A percentile compares a stretch with the other conserved stretches of the same genome.
Evolutionary conservation across 106 monocot species (phyloP).

Genomic region (Triglochin maritima): DNA sequence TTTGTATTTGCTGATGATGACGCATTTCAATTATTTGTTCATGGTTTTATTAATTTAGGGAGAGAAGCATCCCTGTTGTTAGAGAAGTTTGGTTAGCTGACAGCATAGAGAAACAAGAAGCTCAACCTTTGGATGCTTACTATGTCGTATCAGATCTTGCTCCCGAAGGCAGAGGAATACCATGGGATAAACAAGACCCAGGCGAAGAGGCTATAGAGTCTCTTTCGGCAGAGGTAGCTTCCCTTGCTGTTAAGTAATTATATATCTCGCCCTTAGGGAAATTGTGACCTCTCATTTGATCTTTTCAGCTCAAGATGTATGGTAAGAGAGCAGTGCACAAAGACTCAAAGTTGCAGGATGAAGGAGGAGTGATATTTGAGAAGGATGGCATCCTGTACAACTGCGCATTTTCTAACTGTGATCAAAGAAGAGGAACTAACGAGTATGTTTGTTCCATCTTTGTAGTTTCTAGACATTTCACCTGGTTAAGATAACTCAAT

Average conservation of each 20-base stretch:
- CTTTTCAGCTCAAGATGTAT: slow-evolving; percentile 46
- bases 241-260: no score
- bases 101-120: slow-evolving; percentile 40
- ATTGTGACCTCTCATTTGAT: no score
- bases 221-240: slow-evolving; percentile 35
- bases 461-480: neutral
- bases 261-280: no score
- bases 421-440: slow-evolving; percentile 36
- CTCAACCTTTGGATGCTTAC: slow-evolving; percentile 50
- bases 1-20: neutral
- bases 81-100: slow-evolving; percentile 68
- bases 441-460: slow-evolving; percentile 29
- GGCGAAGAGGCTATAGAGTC: slow-evolving; percentile 45
- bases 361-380: slow-evolving; percentile 43
- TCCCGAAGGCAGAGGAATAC: slow-evolving; percentile 42
- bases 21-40: neutral
- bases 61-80: slow-evolving; percentile 51
- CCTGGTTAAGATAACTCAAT: neutral
- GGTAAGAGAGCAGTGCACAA: slow-evolving; percentile 58
- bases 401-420: slow-evolving; percentile 56
- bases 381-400: slow-evolving; percentile 61
- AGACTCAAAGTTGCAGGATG: slow-evolving; percentile 37
- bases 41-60: slow-evolving; percentile 18
- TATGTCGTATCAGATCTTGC: slow-evolving; percentile 47
- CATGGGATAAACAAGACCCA: slow-evolving; percentile 46